phyloP scores from a whole-genome alignment of 805 yeast genomes.

The Candida argentea region DNA sequence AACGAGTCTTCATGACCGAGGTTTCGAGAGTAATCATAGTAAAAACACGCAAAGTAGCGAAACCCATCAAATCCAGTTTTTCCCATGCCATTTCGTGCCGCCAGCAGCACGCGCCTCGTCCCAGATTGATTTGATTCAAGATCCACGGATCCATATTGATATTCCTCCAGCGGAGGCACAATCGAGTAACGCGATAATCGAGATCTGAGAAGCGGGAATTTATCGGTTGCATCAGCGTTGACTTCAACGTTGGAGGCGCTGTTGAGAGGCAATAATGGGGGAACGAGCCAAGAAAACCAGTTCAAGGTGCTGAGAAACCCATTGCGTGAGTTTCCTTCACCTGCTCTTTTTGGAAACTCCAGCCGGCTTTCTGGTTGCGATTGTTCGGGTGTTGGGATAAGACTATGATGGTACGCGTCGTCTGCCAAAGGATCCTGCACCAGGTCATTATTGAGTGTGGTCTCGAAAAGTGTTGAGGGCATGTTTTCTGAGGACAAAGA shows the following conservation, averaged over 20 bases:
- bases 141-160: slow-evolving; percentile 6
- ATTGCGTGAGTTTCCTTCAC: too few species aligned
- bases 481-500: neutral
- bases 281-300: slow-evolving; percentile 14
- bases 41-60: slow-evolving; percentile 9
- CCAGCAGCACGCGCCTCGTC: neutral
- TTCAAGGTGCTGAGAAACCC: slow-evolving; percentile 3
- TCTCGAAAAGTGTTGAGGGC: slow-evolving; percentile 2
- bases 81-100: too few species aligned
- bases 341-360: neutral
- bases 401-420: slow-evolving; percentile 2
- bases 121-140: slow-evolving; percentile 2
- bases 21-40: slow-evolving; percentile 15
- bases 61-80: too few species aligned
- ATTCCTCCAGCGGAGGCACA: slow-evolving; percentile 4
- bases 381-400: slow-evolving; percentile 3
- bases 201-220: slow-evolving; percentile 8
- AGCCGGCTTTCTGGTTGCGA: neutral
- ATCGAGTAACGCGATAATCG: slow-evolving; percentile 12
- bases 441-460: slow-evolving; percentile 3
- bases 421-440: slow-evolving; percentile 4
- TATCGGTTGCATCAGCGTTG: slow-evolving; percentile 2
- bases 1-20: slow-evolving; percentile 10
- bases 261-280: slow-evolving; percentile 11
- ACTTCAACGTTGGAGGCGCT: slow-evolving; percentile 1